Evolutionary conservation across 768 basidiomycete genomes (phyloP), one percentile per base, ranked within the genome.

Genomic region (Ramaria rubella): DNA sequence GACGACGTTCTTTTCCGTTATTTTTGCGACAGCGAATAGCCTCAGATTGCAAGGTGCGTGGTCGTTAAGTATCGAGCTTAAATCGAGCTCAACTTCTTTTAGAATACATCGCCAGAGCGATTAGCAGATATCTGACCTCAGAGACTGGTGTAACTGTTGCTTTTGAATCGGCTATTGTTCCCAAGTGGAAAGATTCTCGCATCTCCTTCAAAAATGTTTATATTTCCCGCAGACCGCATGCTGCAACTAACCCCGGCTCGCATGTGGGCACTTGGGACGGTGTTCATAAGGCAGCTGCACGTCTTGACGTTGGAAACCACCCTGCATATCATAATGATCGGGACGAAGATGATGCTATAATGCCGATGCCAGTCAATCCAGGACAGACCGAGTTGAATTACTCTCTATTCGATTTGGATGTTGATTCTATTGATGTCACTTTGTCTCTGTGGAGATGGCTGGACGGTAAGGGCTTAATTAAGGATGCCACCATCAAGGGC

Each of bases 161-260:
- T 52, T 97, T 97, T 68, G 96, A 99, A 70, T 93, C 90, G 4
- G 96, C 96, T 29, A 94, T 98, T 63, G 94, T 98, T 9, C 95
- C 96, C 2, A 94, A 92, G 68, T 96, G 94, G 93, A 90, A 92
- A 60, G 91, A 94, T 64, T 94, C 93, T 9, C 86, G 87, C 14
- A 86, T 99, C 53, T 94, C 94, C 0, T 95, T 99, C 79, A 92
- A 92, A 68, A 96, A 97, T 62, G 94, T 98, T 43, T 98, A 90
- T 64, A 77, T 99, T 45, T 94, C 93, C 23, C 85, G 92, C 9
- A 79, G 92, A 5, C 87, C 90, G 2, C 59, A 63, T 29, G 58
- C 67, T 9, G 60, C 63, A 5, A 29, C 64, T 8, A 57, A 59
- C 15, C 63, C 69, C 15, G 80, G 70, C 29, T 19, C 30, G 12